Evolutionary conservation across 768 basidiomycete species (phyloP).

Genomic region (Termitomyces sp.): DNA sequence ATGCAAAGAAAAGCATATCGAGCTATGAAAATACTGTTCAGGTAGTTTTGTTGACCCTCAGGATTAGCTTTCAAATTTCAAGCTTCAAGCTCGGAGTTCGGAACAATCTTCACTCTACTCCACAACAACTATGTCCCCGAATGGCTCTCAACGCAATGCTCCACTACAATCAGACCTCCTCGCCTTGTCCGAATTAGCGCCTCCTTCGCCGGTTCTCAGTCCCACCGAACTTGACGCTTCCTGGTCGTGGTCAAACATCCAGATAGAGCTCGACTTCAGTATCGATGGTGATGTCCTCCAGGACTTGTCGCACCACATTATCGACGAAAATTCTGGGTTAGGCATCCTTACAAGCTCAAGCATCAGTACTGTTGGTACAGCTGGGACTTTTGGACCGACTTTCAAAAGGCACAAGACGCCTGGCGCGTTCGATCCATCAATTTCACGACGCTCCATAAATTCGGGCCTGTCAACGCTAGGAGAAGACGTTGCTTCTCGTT

Average conservation of each 20-base stretch:
- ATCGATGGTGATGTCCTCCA: conserved; percentile 1
- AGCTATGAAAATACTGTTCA: no score
- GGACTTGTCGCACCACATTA: neutral
- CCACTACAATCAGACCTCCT: conserved; percentile 21
- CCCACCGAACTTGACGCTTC: conserved; percentile 32
- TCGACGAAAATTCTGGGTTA: neutral
- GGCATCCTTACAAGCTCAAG: conserved; percentile 7
- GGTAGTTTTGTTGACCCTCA: neutral
- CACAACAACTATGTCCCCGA: neutral
- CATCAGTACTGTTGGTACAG: conserved; percentile 14
- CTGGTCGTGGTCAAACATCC: conserved; percentile 47
- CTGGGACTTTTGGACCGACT: conserved; percentile 25
- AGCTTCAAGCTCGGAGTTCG: neutral
- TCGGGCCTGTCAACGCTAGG: neutral
- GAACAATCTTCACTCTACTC: neutral
- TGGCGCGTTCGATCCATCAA: neutral
- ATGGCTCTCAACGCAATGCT: neutral
- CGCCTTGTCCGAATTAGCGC: conserved; percentile 32
- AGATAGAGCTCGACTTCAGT: conserved; percentile 39
- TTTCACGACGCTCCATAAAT: conserved; percentile 1
- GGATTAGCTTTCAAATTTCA: neutral
- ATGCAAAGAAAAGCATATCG: neutral
- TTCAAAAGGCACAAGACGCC: conserved; percentile 8
- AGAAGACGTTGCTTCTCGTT: neutral
- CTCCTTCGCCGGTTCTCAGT: conserved; percentile 44